Evolutionary conservation across 345 rosid genomes (phyloP).

Genomic region (Streptanthus diversifolius): DNA sequence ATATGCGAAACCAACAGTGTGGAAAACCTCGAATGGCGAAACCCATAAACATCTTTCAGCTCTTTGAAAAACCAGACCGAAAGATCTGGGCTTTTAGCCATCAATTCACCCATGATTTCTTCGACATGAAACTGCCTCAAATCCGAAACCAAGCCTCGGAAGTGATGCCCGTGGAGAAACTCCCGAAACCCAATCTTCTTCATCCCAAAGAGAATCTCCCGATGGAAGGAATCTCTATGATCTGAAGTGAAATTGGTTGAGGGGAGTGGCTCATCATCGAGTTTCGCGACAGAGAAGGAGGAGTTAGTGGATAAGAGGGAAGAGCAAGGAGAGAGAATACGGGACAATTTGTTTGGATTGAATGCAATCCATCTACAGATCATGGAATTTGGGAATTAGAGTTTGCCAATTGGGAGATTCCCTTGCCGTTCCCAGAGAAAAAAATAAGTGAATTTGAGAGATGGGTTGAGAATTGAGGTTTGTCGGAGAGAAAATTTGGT

Average conservation of each 20-base stretch:
- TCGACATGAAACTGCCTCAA: slow-evolving; percentile 50
- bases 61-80: slow-evolving; percentile 49
- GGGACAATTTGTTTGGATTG: slow-evolving; percentile 24
- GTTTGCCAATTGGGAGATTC: slow-evolving; percentile 2
- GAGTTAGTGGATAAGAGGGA: slow-evolving; percentile 37
- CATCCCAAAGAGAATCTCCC: slow-evolving; percentile 44
- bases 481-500: slow-evolving; percentile 1
- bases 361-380: slow-evolving; percentile 41
- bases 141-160: slow-evolving; percentile 35
- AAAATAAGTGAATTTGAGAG: slow-evolving; percentile 1
- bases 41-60: slow-evolving; percentile 48
- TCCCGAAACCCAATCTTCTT: slow-evolving; percentile 43
- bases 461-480: neutral
- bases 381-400: slow-evolving; percentile 35
- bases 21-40: slow-evolving; percentile 54
- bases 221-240: slow-evolving; percentile 32
- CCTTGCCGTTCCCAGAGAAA: neutral
- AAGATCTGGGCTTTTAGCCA: slow-evolving; percentile 42
- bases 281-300: slow-evolving; percentile 39
- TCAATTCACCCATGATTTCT: slow-evolving; percentile 42
- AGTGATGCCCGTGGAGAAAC: slow-evolving; percentile 38
- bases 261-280: slow-evolving; percentile 27
- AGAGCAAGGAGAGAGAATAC: slow-evolving; percentile 19
- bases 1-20: slow-evolving; percentile 51
- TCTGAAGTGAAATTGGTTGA: neutral